Base-by-base conservation (phyloP, 192 early-diverging fungal species). In the Chytriomyces sp. region DNA sequence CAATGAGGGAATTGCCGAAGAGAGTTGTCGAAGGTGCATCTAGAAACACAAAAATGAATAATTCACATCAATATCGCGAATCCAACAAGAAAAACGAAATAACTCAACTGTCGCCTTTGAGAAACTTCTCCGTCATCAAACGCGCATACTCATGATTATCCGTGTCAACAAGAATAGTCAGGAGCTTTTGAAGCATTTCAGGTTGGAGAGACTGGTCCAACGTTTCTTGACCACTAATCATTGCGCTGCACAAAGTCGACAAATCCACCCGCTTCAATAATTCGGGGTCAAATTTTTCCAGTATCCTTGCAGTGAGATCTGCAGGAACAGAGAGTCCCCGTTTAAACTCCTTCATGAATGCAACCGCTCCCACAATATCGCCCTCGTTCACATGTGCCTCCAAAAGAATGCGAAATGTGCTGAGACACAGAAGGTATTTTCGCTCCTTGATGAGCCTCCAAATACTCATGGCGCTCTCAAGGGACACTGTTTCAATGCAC, bases 21-120 rank as follows among this genome's bases (percentile, higher is more conserved):
- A 20, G n/a, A 11, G 20, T 67, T 26, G 28, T n/a, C 16, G 66
- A 67, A 16, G 26, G 46, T 46, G 66, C 2, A 23, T 67, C 66
- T 67, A 8, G 13, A 67, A 67, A 45, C 16, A 11, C 46, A 24
- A 67, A 7, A 46, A 3, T 18, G 26, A 46, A 47, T 67, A 11
- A 67, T 11, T 18, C 45, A 4, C 1, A 53, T n/a, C 24, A 69
- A 53, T 11, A 57, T 57, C 26, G 35, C 23, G 18, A 67, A 67
- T 35, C 35, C 35, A 35, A 2, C 35, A 67, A 45, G 13, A 64
- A 13, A 35, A 67, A 46, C 5, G 26, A 67, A 67, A 67, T 6
- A 11, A 67, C 68, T 69, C 50, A 69, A 69, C 68, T 69, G 68
- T 59, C 49, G 8, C 7, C 16, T 49, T 49, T 18, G 16, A 69